phyloP scores from a whole-genome alignment of 768 basidiomycete species.

The Butyriboletus loyo region DNA sequence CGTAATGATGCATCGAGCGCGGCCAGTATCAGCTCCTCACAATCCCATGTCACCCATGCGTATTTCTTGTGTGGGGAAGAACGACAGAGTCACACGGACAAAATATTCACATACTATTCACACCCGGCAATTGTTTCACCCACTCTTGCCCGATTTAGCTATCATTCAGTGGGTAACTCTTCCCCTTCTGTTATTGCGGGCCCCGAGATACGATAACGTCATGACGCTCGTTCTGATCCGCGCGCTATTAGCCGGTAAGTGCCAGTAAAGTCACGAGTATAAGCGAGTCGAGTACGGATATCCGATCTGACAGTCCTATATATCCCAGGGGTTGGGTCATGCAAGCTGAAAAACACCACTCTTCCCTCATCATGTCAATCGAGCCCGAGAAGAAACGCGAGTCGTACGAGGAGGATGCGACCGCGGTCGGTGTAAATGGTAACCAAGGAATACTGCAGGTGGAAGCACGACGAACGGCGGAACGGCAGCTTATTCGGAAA shows the following conservation, averaged over 20 bases:
- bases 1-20: too few species aligned
- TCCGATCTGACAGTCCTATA: background rate
- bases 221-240: too few species aligned
- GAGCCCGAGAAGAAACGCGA: too few species aligned
- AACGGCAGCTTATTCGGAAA: constrained; percentile 44
- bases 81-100: too few species aligned
- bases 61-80: background rate
- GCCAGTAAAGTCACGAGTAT: background rate
- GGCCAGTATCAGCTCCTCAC: too few species aligned
- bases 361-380: constrained; percentile 14
- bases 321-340: background rate
- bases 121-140: background rate
- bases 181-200: background rate
- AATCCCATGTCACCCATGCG: background rate
- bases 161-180: background rate
- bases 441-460: background rate
- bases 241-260: background rate
- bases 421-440: background rate
- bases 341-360: background rate
- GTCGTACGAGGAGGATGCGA: too few species aligned
- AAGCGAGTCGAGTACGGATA: background rate
- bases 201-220: background rate
- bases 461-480: too few species aligned
- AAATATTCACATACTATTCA: background rate
- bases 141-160: background rate